phyloP scores from a whole-genome alignment of 1,284 basidiomycete genomes.

The Melanopsichium pennsylvanicum region DNA sequence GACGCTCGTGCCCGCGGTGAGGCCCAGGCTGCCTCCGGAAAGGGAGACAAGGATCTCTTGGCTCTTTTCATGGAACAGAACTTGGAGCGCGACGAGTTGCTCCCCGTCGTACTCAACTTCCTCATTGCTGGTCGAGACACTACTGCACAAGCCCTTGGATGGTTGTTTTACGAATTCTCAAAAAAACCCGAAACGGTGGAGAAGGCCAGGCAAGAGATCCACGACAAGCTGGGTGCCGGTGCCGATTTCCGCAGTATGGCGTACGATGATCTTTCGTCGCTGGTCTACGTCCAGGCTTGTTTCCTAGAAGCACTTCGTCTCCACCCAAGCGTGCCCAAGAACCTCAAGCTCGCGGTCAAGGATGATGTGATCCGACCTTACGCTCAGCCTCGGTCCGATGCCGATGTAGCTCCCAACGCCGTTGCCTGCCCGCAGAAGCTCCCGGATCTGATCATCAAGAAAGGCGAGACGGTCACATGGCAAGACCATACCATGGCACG shows the following conservation, averaged over 20 bases:
- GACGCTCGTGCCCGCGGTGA: constrained; percentile 26
- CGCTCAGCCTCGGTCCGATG: constrained; percentile 24
- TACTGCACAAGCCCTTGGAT: constrained; percentile 52
- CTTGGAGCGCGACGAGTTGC: constrained; percentile 57
- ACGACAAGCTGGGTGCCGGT: constrained; percentile 41
- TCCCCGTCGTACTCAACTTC: constrained; percentile 57
- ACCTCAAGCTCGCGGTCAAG: constrained; percentile 41
- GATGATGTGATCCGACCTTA: constrained; percentile 56
- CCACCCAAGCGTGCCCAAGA: constrained; percentile 60
- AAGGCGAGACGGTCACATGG: constrained; percentile 47
- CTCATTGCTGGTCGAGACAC: constrained; percentile 56
- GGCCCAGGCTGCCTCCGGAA: constrained; percentile 28
- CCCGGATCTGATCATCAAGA: constrained; percentile 46
- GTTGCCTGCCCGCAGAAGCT: constrained; percentile 29
- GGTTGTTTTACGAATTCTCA: constrained; percentile 53
- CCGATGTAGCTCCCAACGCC: constrained; percentile 34
- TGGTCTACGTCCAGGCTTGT: constrained; percentile 52
- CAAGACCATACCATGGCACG: constrained; percentile 54
- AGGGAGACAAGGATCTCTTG: constrained; percentile 59
- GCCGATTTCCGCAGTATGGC: constrained; percentile 24
- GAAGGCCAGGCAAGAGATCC: constrained; percentile 41
- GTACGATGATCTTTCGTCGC: constrained; percentile 47
- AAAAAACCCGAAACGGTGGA: constrained; percentile 33
- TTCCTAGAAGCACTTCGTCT: constrained; percentile 53
- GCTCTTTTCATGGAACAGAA: constrained; percentile 68